phyloP scores from a whole-genome alignment of 805 yeast species.

The Candida nanaspora region DNA sequence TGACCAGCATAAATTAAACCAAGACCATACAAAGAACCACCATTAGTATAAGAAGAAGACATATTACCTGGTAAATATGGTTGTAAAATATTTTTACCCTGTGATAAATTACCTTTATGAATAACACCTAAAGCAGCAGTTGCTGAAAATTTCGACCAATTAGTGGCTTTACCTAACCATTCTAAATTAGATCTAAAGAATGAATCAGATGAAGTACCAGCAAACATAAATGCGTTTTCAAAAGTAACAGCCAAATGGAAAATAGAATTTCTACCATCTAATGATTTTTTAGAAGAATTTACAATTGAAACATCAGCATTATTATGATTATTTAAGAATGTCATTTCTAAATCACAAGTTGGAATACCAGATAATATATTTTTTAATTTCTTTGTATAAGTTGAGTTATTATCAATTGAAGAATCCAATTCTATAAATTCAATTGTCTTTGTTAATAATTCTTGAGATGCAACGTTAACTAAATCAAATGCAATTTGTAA shows the following conservation, averaged over 20 bases:
- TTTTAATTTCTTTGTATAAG: slow-evolving; percentile 39
- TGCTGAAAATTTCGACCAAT: slow-evolving; percentile 97
- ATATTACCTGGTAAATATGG: slow-evolving; percentile 85
- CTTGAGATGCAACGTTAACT: slow-evolving; percentile 87
- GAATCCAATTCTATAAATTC: slow-evolving; percentile 27
- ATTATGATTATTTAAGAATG: slow-evolving; percentile 80
- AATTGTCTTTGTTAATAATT: slow-evolving; percentile 56
- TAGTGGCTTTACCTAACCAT: slow-evolving; percentile 96
- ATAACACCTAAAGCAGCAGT: slow-evolving; percentile 98
- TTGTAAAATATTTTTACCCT: slow-evolving; percentile 77
- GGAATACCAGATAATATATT: slow-evolving; percentile 85
- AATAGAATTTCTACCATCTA: slow-evolving; percentile 89
- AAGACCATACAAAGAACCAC: slow-evolving; percentile 89
- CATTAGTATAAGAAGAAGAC: slow-evolving; percentile 83
- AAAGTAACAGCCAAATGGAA: slow-evolving; percentile 96
- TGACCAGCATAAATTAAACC: slow-evolving; percentile 96
- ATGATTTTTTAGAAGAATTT: slow-evolving; percentile 68
- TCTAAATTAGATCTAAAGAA: slow-evolving; percentile 87
- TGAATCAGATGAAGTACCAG: slow-evolving; percentile 93
- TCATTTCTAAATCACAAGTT: slow-evolving; percentile 85
- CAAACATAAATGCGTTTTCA: slow-evolving; percentile 89
- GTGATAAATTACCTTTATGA: slow-evolving; percentile 89
- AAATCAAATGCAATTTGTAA: slow-evolving; percentile 94
- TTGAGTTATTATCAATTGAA: slow-evolving; percentile 14
- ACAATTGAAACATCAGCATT: slow-evolving; percentile 79